Evolutionary conservation across 805 yeast species (phyloP).

Genomic region (Saturnispora mendoncae): DNA sequence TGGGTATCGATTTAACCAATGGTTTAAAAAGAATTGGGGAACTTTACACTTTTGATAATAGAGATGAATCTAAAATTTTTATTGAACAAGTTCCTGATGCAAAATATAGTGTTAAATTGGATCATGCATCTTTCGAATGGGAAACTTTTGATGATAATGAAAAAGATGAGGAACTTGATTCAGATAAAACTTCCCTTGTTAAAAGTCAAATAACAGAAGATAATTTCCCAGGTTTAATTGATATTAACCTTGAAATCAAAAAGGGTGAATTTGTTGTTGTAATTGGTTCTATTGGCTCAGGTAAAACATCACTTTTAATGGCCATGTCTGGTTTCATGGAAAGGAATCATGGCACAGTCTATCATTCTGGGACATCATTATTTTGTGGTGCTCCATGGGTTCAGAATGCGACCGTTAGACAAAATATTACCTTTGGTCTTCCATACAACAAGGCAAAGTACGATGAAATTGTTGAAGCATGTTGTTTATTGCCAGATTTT

Average conservation of each 20-base stretch:
- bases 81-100: constrained; percentile 17
- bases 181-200: too few relatives aligned
- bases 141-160: constrained; percentile 30
- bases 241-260: constrained; percentile 44
- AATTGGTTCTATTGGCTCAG: constrained; percentile 59
- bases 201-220: background rate
- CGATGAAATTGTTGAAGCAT: constrained; percentile 47
- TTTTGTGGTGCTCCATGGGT: constrained; percentile 73
- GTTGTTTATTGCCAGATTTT: constrained; percentile 67
- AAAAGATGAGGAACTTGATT: constrained; percentile 12
- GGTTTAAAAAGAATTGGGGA: constrained; percentile 52
- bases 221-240: constrained; percentile 33
- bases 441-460: constrained; percentile 45
- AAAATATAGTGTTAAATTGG: constrained; percentile 40
- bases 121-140: constrained; percentile 62
- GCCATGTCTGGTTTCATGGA: constrained; percentile 69
- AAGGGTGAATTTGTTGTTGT: constrained; percentile 66
- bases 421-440: constrained; percentile 65
- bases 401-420: constrained; percentile 68
- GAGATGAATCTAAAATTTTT: constrained; percentile 29
- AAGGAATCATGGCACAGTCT: constrained; percentile 42
- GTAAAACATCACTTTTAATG: constrained; percentile 63
- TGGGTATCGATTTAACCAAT: constrained; percentile 54
- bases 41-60: constrained; percentile 33
- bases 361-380: constrained; percentile 43